Percentiles rank a stretch among this genome's conserved stretches.
Evolutionary conservation across 768 basidiomycete species (phyloP).

Genomic region (Suillus variegatus): DNA sequence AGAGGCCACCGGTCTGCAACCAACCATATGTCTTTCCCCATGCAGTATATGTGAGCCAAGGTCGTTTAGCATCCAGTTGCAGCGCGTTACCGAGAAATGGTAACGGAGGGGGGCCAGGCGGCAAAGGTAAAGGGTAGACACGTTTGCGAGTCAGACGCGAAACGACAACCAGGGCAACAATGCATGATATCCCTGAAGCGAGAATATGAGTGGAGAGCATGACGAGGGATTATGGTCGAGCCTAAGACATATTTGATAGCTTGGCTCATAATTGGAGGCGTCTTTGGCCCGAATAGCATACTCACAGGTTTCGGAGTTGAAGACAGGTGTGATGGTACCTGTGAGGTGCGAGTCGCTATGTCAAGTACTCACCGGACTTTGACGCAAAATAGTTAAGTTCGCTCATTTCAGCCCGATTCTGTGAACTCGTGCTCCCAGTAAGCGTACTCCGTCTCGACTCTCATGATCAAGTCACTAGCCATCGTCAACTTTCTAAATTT

Average conservation of each 20-base stretch:
- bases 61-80: slow-evolving; percentile 43
- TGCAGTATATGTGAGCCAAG: slow-evolving; percentile 41
- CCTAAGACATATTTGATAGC: slow-evolving; percentile 8
- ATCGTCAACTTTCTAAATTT: no score
- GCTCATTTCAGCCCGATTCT: no score
- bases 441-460: no score
- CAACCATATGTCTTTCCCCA: slow-evolving; percentile 48
- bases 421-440: no score
- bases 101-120: slow-evolving; percentile 49
- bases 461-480: no score
- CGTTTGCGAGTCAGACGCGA: not conserved
- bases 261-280: no score
- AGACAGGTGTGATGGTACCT: no score
- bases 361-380: no score
- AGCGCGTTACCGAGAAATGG: slow-evolving; percentile 52
- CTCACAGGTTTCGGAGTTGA: no score
- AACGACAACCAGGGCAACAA: not conserved
- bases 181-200: not conserved
- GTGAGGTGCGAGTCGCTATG: no score
- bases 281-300: not conserved
- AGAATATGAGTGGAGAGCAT: not conserved
- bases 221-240: not conserved
- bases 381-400: no score
- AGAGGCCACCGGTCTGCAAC: slow-evolving; percentile 14
- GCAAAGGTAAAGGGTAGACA: slow-evolving; percentile 20